Evolutionary conservation across 1,284 basidiomycete species (phyloP), one percentile per base, ranked within the genome.

Genomic region (Austroboletus novae-zelandiae): DNA sequence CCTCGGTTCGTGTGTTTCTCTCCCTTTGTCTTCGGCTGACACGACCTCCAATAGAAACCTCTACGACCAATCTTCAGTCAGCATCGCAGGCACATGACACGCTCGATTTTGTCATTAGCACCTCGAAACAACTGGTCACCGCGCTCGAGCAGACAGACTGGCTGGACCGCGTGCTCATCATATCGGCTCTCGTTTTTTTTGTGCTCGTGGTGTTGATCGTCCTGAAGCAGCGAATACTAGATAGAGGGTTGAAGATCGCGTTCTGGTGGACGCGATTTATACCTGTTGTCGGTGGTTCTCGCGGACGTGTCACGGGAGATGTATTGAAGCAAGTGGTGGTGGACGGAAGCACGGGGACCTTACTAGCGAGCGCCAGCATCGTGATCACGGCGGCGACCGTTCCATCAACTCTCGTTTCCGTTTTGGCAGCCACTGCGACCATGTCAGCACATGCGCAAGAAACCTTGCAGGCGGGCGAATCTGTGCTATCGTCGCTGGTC

Each of bases 101-200:
- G 13, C 85, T 97, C 57, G 80, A 79, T 34, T 76, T 78, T 45
- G 71, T 97, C 49, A 82, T 97, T 65, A 74, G 76, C 45, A 84
- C 89, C 25, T 94, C 92, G 1, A 86, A 89, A 61, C 79, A 86
- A 35, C 81, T 97, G 53, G 85, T 97, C 57, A 89, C 86, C 15
- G 84, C 86, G 0, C 83, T 98, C 40, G 89, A 95, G 69, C 85
- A 86, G 53, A 84, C 92, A 7, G 93, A 97, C 74, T 88, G 90
- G 83, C 74, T 94, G n/a, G 94, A 98, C 73, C 86, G 93, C 8
- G 68, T 94, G 32, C 73, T 96, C 55, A 86, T 98, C 57, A 71
- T 91, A 49, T 77, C 83, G 6, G 90, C 83, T 0, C 80, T 97
- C 30, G 62, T 75, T 15, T 90, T 97, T 69, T 97, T 97, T 73